Percentiles rank a stretch among this genome's conserved stretches.
phyloP scores from a whole-genome alignment of 176 grass and related monocot species.

The Avena insularis region DNA sequence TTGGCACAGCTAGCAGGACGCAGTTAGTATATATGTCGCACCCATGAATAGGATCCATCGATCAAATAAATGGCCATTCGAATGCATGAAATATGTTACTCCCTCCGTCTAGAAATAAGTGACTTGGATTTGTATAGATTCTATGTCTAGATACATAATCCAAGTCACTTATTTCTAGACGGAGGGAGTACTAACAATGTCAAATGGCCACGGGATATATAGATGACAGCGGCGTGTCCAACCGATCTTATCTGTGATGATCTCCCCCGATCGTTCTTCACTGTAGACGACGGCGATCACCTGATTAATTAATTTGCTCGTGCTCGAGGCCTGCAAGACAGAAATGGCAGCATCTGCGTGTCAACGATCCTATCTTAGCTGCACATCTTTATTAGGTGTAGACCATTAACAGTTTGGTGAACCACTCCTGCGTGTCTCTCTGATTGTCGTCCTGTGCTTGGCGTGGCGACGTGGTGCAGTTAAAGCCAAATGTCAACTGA shows the following conservation, averaged over 20 bases:
- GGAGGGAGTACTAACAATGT: too few relatives aligned
- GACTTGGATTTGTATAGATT: too few relatives aligned
- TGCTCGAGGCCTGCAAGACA: slow-evolving; percentile 1
- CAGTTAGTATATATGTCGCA: too few relatives aligned
- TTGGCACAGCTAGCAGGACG: too few relatives aligned
- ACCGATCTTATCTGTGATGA: neutral
- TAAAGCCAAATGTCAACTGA: slow-evolving; percentile 13
- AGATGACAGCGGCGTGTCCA: neutral
- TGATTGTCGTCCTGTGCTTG: slow-evolving; percentile 7
- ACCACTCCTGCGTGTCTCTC: slow-evolving; percentile 32
- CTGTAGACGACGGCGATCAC: slow-evolving; percentile 3
- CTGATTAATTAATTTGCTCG: neutral
- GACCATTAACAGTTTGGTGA: slow-evolving; percentile 43
- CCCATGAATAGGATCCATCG: too few relatives aligned
- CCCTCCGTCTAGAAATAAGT: too few relatives aligned
- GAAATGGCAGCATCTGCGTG: slow-evolving; percentile 40
- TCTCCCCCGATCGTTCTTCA: slow-evolving; percentile 14
- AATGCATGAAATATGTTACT: too few relatives aligned
- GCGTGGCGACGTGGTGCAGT: neutral
- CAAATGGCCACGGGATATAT: too few relatives aligned
- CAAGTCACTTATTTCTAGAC: too few relatives aligned
- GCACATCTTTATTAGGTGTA: slow-evolving; percentile 56
- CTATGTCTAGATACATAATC: too few relatives aligned
- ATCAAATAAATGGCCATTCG: too few relatives aligned
- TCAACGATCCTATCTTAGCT: slow-evolving; percentile 33